These are phyloP conservation scores for Penicillium taxi DNA, from an alignment of 495 filamentous ascomycete genomes.

Conservation along the genomic window DNA sequence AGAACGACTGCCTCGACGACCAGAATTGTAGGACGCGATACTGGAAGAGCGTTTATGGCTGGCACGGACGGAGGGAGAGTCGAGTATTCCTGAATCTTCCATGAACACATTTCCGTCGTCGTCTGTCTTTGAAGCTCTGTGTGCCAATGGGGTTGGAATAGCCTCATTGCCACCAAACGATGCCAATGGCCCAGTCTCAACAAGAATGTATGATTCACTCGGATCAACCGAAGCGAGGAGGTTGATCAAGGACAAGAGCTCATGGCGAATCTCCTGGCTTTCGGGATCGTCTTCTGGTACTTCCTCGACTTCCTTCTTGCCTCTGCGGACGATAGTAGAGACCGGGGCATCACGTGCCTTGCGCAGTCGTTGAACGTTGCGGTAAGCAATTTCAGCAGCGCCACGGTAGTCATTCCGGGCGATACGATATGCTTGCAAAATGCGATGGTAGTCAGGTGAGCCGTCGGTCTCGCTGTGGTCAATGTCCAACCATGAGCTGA, in stretches of 20 bases:
- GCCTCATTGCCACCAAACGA: constrained; percentile 2
- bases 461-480: constrained; percentile 23
- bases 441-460: constrained; percentile 57
- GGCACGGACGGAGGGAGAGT: constrained; percentile 9
- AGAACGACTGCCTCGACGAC: constrained; percentile 20
- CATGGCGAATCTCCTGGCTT: constrained; percentile 47
- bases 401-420: constrained; percentile 78
- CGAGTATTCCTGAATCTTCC: constrained; percentile 26
- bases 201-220: constrained; percentile 66
- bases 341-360: constrained; percentile 41
- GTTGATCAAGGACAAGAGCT: constrained; percentile 83
- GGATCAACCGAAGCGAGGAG: constrained; percentile 72
- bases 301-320: constrained; percentile 36
- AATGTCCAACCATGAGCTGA: constrained; percentile 28
- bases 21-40: constrained; percentile 9
- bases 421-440: constrained; percentile 85
- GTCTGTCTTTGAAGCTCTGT: constrained; percentile 28
- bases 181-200: constrained; percentile 33
- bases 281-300: constrained; percentile 47
- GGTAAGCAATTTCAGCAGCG: constrained; percentile 68
- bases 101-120: constrained; percentile 38
- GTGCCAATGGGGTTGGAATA: constrained; percentile 8
- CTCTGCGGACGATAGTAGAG: constrained; percentile 33
- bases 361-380: constrained; percentile 51
- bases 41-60: constrained; percentile 10